Conservation (phyloP, 179 eudicot species). For the Gypsophila paniculata region DNA sequence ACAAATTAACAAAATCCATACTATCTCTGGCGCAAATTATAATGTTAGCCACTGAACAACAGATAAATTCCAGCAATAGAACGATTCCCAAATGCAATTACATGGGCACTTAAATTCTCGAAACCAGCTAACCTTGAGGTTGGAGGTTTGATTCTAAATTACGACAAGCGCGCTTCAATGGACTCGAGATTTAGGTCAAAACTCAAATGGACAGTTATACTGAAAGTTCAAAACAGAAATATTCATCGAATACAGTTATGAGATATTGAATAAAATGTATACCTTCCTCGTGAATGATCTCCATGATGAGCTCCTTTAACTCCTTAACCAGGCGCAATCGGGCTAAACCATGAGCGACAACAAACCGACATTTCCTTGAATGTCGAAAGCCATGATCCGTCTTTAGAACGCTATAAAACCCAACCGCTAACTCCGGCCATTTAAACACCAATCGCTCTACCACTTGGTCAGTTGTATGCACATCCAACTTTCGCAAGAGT, state of each 20-base stretch:
- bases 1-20: too few relatives aligned
- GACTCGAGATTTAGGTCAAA: too few relatives aligned
- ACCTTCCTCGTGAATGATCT: slow-evolving; percentile 60
- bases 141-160: too few relatives aligned
- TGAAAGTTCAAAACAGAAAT: background rate
- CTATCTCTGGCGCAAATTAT: background rate
- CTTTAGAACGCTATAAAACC: slow-evolving; percentile 40
- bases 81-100: too few relatives aligned
- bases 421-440: slow-evolving; percentile 37
- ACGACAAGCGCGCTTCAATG: too few relatives aligned
- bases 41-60: too few relatives aligned
- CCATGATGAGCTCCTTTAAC: slow-evolving; percentile 33
- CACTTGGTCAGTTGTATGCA: slow-evolving; percentile 36
- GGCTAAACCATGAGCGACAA: slow-evolving; percentile 59
- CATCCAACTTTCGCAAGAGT: slow-evolving; percentile 27
- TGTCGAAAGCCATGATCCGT: slow-evolving; percentile 47
- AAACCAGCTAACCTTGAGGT: too few relatives aligned
- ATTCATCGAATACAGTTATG: background rate
- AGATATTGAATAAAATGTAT: background rate
- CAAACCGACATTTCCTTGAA: slow-evolving; percentile 39
- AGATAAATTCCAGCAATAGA: too few relatives aligned
- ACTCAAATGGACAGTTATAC: background rate
- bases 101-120: too few relatives aligned
- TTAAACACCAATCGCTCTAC: slow-evolving; percentile 29
- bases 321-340: slow-evolving; percentile 32